Percentiles rank a stretch among this genome's conserved stretches.
Conservation (phyloP, 2,329 filamentous ascomycete genomes). For the Knufia petricola region DNA sequence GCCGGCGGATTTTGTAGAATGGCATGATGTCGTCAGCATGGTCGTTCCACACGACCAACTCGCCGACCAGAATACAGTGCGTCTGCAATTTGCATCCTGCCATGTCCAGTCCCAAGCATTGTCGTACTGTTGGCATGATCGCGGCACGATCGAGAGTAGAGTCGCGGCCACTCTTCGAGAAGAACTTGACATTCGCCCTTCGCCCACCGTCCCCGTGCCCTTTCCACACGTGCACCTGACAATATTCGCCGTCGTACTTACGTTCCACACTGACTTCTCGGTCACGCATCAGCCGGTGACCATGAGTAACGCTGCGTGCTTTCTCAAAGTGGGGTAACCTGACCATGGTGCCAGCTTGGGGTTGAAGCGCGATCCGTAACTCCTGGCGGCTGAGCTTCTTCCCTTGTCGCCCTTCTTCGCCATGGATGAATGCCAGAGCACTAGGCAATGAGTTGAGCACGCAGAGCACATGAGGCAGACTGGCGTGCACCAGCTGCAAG, state of each 20-base stretch:
- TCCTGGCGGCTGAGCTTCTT: too few species aligned
- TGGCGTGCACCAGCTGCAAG: too few species aligned
- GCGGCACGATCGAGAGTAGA: slow-evolving; percentile 52
- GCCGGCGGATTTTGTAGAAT: slow-evolving; percentile 73
- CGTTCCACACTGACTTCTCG: slow-evolving; percentile 55
- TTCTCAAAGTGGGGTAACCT: slow-evolving; percentile 51
- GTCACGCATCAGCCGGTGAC: slow-evolving; percentile 47
- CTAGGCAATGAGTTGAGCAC: too few species aligned
- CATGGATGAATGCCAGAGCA: too few species aligned
- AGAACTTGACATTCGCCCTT: slow-evolving; percentile 63
- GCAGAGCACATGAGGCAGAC: too few species aligned
- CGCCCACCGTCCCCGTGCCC: slow-evolving; percentile 37
- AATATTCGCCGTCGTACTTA: too few species aligned
- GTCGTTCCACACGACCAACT: too few species aligned
- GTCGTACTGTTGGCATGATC: slow-evolving; percentile 53
- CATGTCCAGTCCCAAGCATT: slow-evolving; percentile 53
- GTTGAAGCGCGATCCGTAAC: slow-evolving; percentile 40
- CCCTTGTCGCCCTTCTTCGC: slow-evolving; percentile 7
- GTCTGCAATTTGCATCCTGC: slow-evolving; percentile 48
- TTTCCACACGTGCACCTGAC: slow-evolving; percentile 61
- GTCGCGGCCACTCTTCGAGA: slow-evolving; percentile 84
- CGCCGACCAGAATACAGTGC: slow-evolving; percentile 70
- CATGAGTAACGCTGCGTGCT: slow-evolving; percentile 61
- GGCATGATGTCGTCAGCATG: slow-evolving; percentile 59
- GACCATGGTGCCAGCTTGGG: slow-evolving; percentile 48